Percentiles rank a stretch among this genome's conserved stretches.
Conservation (phyloP, 2,329 filamentous ascomycete genomes). For the Fusarium pininemorale region DNA sequence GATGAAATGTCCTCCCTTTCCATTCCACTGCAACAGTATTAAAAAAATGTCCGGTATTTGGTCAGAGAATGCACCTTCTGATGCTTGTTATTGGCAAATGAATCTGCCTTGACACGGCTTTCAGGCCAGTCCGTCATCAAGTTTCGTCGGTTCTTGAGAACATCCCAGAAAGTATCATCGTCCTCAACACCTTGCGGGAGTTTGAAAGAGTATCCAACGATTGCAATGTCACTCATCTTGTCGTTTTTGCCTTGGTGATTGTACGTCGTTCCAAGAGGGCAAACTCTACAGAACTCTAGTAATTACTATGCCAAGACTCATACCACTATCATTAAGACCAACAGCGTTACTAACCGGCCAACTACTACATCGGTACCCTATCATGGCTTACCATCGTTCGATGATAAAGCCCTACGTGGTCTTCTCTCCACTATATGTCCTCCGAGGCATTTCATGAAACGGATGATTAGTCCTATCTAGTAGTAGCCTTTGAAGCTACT, state of each 20-base stretch:
- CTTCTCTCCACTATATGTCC: neutral
- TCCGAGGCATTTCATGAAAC: neutral
- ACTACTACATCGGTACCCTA: neutral
- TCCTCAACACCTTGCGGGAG: constrained; percentile 49
- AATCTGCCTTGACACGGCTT: neutral
- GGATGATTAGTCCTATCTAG: neutral
- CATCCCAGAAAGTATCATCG: constrained; percentile 47
- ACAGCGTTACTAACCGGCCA: neutral
- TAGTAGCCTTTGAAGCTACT: neutral
- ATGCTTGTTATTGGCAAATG: neutral
- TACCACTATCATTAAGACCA: neutral
- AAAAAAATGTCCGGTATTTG: accelerated
- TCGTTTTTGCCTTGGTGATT: neutral
- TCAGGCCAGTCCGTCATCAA: neutral
- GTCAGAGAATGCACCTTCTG: neutral
- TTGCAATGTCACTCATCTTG: constrained; percentile 35
- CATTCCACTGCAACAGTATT: neutral
- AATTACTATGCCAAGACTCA: neutral
- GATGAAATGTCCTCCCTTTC: constrained; percentile 5
- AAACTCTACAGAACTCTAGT: neutral
- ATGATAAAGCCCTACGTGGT: neutral
- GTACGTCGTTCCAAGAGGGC: neutral
- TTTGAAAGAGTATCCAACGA: constrained; percentile 51
- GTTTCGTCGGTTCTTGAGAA: constrained; percentile 35
- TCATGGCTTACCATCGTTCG: neutral